phyloP scores from a whole-genome alignment of 768 basidiomycete species.

The Leccinellum albellum region DNA sequence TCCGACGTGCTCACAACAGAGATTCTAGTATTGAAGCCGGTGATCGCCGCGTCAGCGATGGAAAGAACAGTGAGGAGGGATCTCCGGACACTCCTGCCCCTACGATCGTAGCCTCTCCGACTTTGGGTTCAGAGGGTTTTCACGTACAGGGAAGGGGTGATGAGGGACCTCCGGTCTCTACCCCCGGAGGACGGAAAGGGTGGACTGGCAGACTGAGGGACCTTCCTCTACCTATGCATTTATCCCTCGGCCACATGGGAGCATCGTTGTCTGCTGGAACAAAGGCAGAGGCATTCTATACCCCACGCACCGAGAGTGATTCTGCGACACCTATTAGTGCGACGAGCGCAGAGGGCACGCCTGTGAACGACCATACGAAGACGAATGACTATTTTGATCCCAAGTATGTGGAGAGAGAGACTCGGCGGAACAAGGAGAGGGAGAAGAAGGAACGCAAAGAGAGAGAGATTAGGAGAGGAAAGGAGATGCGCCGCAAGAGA shows the following conservation, averaged over 20 bases:
- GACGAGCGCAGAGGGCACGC: conserved; percentile 17
- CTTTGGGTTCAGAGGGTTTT: conserved; percentile 4
- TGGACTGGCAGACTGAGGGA: conserved; percentile 41
- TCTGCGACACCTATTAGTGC: conserved; percentile 11
- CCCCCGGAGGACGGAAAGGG: conserved; percentile 17
- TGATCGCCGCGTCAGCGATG: neutral
- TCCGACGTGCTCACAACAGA: conserved; percentile 9
- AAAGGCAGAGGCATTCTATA: conserved; percentile 1
- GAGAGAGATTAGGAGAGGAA: conserved; percentile 28
- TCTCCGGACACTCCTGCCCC: conserved; percentile 14
- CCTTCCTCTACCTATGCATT: conserved; percentile 30
- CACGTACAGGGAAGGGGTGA: neutral
- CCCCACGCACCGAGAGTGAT: conserved; percentile 14
- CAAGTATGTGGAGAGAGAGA: conserved; percentile 28
- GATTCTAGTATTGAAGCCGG: conserved; percentile 8
- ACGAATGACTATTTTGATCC: conserved; percentile 30
- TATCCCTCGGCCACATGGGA: conserved; percentile 13
- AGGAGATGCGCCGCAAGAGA: conserved; percentile 48
- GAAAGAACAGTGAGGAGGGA: conserved; percentile 8
- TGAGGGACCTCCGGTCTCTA: neutral
- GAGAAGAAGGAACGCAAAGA: conserved; percentile 37
- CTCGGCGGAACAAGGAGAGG: conserved; percentile 15
- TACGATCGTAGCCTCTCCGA: conserved; percentile 17
- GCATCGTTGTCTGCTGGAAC: conserved; percentile 10
- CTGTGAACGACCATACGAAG: conserved; percentile 18